These are phyloP conservation scores for Aspergillus calidoustus DNA, from an alignment of 2,329 filamentous ascomycete species.

Conservation along the genomic window DNA sequence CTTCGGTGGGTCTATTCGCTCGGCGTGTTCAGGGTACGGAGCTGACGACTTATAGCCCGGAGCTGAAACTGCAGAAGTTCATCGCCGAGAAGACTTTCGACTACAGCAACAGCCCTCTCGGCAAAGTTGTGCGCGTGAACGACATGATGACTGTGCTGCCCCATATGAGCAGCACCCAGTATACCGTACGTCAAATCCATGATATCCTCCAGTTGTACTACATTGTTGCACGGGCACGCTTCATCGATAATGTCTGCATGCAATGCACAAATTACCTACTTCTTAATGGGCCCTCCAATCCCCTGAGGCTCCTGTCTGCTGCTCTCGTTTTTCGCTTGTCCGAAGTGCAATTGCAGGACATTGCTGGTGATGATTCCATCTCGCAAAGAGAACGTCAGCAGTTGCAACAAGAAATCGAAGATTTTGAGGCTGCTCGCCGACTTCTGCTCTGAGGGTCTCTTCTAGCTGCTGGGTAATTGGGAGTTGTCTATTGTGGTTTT, in stretches of 20 bases:
- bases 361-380: constrained; percentile 62
- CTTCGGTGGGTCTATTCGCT: neutral
- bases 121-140: constrained; percentile 9
- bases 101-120: neutral
- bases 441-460: constrained; percentile 26
- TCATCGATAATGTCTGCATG: constrained; percentile 66
- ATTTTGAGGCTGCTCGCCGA: constrained; percentile 46
- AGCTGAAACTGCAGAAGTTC: constrained; percentile 1
- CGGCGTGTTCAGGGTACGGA: neutral
- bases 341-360: constrained; percentile 54
- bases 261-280: constrained; percentile 63
- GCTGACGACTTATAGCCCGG: neutral
- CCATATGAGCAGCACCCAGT: constrained; percentile 22
- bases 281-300: constrained; percentile 54
- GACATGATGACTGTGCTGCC: constrained; percentile 6
- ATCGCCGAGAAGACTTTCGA: constrained; percentile 4
- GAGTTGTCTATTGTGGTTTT: neutral
- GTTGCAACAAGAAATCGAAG: constrained; percentile 53
- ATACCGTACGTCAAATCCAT: constrained; percentile 56
- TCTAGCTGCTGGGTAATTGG: neutral
- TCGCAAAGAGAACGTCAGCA: constrained; percentile 48
- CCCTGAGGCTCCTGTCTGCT: constrained; percentile 59
- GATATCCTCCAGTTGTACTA: constrained; percentile 67
- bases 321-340: constrained; percentile 56
- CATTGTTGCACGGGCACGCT: constrained; percentile 62